Evolutionary conservation across 2,329 filamentous ascomycete genomes (phyloP).

Genomic region (Pseudohalonectria lignicola): DNA sequence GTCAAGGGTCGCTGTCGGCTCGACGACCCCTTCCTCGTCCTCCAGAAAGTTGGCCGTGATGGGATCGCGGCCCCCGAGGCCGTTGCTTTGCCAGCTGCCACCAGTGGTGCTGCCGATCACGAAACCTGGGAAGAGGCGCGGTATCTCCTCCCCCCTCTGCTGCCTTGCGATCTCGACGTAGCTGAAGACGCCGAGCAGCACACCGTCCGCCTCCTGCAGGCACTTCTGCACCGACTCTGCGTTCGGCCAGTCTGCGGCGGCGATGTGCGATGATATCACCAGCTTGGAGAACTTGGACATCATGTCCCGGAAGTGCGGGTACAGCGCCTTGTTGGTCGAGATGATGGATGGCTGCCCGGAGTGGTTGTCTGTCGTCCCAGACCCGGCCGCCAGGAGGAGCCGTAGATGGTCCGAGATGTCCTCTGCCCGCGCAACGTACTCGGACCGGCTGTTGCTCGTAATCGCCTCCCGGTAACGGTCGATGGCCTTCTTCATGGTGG

Average conservation of each 20-base stretch:
- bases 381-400: conserved; percentile 86
- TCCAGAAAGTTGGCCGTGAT: conserved; percentile 78
- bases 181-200: conserved; percentile 85
- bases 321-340: conserved; percentile 91
- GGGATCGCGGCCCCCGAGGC: conserved; percentile 53
- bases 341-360: conserved; percentile 99
- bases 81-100: conserved; percentile 78
- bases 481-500: conserved; percentile 86
- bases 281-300: conserved; percentile 99
- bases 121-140: conserved; percentile 87
- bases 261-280: conserved; percentile 95
- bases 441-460: conserved; percentile 67
- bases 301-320: conserved; percentile 96
- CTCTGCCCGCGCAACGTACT: conserved; percentile 90
- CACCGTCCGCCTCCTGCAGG: conserved; percentile 92
- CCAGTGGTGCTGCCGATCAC: conserved; percentile 74
- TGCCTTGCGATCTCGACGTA: conserved; percentile 93
- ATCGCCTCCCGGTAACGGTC: conserved; percentile 89
- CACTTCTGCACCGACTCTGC: conserved; percentile 93
- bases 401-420: conserved; percentile 96
- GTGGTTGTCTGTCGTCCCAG: conserved; percentile 95
- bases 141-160: conserved; percentile 86
- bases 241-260: conserved; percentile 89
- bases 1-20: conserved; percentile 68
- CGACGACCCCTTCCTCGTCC: conserved; percentile 60